phyloP scores from a whole-genome alignment of 345 rosid genomes.

The Salix udensis region DNA sequence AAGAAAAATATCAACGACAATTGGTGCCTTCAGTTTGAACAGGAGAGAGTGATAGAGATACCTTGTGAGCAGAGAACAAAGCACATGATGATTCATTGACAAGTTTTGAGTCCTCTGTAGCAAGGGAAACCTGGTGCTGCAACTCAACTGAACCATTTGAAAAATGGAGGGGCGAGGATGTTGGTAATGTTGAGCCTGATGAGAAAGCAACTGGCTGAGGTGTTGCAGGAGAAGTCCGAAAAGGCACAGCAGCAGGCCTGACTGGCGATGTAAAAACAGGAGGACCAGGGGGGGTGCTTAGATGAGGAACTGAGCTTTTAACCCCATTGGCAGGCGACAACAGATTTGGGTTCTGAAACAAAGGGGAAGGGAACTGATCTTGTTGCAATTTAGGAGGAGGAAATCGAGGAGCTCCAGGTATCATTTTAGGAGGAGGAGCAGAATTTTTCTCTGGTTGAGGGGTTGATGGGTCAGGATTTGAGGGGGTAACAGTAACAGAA shows the following conservation, averaged over 20 bases:
- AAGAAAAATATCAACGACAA: neutral
- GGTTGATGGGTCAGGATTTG: slow-evolving; percentile 40
- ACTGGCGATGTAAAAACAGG: slow-evolving; percentile 85
- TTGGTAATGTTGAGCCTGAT: slow-evolving; percentile 65
- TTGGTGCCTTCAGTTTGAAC: neutral
- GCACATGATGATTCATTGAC: slow-evolving; percentile 53
- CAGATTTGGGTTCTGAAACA: slow-evolving; percentile 43
- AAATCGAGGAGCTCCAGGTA: slow-evolving; percentile 60
- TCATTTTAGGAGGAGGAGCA: slow-evolving; percentile 40
- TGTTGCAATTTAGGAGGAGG: slow-evolving; percentile 56
- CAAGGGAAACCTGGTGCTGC: slow-evolving; percentile 50
- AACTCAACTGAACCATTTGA: slow-evolving; percentile 60
- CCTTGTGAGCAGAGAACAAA: slow-evolving; percentile 81
- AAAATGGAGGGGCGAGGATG: slow-evolving; percentile 73
- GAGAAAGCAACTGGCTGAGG: slow-evolving; percentile 89
- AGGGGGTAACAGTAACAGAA: slow-evolving; percentile 36
- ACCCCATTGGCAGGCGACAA: slow-evolving; percentile 63
- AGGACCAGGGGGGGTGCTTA: slow-evolving; percentile 95
- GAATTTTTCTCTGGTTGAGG: slow-evolving; percentile 42
- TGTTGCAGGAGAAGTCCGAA: slow-evolving; percentile 80
- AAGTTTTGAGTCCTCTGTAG: slow-evolving; percentile 45
- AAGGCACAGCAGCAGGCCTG: slow-evolving; percentile 91
- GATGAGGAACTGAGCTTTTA: slow-evolving; percentile 58
- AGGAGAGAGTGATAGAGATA: slow-evolving; percentile 23
- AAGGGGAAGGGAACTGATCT: slow-evolving; percentile 57